Base-by-base conservation (phyloP, 208 protist species). In the Blastocrithidia nonstop region DNA sequence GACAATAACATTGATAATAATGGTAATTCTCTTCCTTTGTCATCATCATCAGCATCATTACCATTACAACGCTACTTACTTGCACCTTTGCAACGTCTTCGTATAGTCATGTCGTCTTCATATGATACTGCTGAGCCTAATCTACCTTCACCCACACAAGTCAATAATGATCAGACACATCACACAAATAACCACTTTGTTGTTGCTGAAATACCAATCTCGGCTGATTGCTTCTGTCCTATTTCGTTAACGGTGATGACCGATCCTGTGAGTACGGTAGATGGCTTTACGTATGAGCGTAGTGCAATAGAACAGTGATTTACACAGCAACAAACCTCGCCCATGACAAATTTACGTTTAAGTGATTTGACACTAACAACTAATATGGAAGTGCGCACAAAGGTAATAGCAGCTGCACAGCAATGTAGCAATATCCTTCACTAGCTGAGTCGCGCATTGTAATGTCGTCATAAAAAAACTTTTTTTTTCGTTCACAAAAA, bases 201-300 rank as follows among this genome's bases (percentile, higher is more conserved):
- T n/a, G n/a, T n/a, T n/a, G n/a, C n/a, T n/a, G n/a, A n/a, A n/a
- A 49, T 66, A 17, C 28, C 45, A 23, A 45, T 64, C 13, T 45
- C 54, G 1, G 21, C 39, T 1, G 38, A 54, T 25, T 68, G 64
- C 16, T 72, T 81, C 57, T 94, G 87, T 45, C 79, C 83, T 2
- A 92, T 94, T 49, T 84, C 83, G 22, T 61, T 56, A 17, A 52
- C 31, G 1, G 25, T 92, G 8, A 93, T 95, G 84, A 36, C 36
- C 9, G 78, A 91, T 40, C 87, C 87, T 0, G 87, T 95, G n/a
- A 26, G 47, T n/a, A 85, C 84, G 5, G 36, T 33, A 26, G 81
- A 93, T 41, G 76, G 76, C 16, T 71, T 88, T 54, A 88, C 75
- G n/a, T 95, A 91, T 55, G 81, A 93, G 16, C 61, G 82, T 16